A percentile compares a stretch with the other conserved stretches of the same genome.
Conservation (phyloP, 2,329 filamentous ascomycete genomes). For the Thielaviopsis musarum region DNA sequence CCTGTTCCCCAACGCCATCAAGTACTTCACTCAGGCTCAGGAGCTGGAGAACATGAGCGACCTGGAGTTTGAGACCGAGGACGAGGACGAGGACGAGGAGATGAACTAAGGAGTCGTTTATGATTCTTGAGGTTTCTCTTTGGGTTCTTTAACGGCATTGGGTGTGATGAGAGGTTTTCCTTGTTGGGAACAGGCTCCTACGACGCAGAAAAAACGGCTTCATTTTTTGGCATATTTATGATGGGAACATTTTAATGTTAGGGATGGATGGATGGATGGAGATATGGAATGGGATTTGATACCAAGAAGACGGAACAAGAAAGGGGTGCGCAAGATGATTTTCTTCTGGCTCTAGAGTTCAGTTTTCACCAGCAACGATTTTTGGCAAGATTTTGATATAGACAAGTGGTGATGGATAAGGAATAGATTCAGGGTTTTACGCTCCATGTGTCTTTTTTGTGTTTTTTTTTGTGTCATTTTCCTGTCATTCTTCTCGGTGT, state of each 20-base stretch:
- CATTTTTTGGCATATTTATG: background rate
- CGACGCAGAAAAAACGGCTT: background rate
- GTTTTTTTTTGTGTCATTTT: background rate
- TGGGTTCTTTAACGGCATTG: background rate
- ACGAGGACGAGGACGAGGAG: slow-evolving; percentile 27
- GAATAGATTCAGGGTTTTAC: slow-evolving; percentile 11
- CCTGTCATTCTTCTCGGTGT: too few species aligned
- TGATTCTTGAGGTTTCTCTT: background rate
- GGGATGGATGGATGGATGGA: too few species aligned
- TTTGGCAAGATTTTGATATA: slow-evolving; percentile 6
- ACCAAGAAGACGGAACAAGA: background rate
- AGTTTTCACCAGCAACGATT: background rate
- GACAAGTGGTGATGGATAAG: slow-evolving; percentile 8
- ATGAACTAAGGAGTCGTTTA: slow-evolving; percentile 8
- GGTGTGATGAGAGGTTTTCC: too few species aligned
- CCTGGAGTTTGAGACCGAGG: slow-evolving; percentile 48
- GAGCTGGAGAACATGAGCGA: slow-evolving; percentile 52
- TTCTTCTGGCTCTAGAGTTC: slow-evolving; percentile 10
- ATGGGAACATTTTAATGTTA: background rate
- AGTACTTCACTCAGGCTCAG: slow-evolving; percentile 79
- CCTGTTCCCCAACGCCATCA: slow-evolving; percentile 73
- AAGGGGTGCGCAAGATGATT: too few species aligned
- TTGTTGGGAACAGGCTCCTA: too few species aligned
- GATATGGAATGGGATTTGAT: slow-evolving; percentile 5
- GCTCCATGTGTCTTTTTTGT: background rate